Base-by-base conservation (phyloP, 2,329 filamentous ascomycete genomes). In the Stagonosporopsis tanaceti region DNA sequence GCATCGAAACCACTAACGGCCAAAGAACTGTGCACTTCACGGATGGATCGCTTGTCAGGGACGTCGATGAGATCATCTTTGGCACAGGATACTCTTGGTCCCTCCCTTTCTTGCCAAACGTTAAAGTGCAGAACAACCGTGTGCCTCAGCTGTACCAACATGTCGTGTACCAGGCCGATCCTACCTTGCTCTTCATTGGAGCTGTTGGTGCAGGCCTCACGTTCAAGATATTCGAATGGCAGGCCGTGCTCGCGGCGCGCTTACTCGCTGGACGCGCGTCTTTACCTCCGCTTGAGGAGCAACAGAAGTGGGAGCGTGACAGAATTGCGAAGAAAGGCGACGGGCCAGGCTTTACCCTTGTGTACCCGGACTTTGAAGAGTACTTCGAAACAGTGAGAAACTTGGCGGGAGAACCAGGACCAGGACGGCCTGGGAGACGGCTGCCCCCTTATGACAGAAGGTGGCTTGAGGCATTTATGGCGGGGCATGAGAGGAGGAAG, bases 161-260 rank as follows among this genome's bases (percentile, higher is more conserved):
- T 64, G 75, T 87, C 0, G 82, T 87, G 6, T 85, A 80, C 69
- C 77, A 76, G 32, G 63, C 79, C 17, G 86, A 88, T 60, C 82
- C 85, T 0, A 83, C 80, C 0, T 74, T 88, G 9, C 72, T 83
- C 2, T 88, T 88, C 64, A 77, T 88, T 2, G 86, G 85, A 25
- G 86, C 86, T 4, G 84, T 83, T 55, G 65, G 71, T 65, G 62
- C 67, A 38, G 67, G 68, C 4, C 57, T 90, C 27, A 90, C 87
- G 0, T 90, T 90, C 76, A 88, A 87, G 68, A 81, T 89, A 28
- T 89, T 88, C 53, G 87, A 89, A 73, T 89, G 85, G 85, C 87
- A 89, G 66, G 86, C 86, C 6, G 86, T 89, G 0, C 79, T 85
- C 1, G 85, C 83, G 0, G 87, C 87, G 1, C 78, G 87, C 0